phyloP scores from a whole-genome alignment of 768 basidiomycete species.

The Grammothele lineata region DNA sequence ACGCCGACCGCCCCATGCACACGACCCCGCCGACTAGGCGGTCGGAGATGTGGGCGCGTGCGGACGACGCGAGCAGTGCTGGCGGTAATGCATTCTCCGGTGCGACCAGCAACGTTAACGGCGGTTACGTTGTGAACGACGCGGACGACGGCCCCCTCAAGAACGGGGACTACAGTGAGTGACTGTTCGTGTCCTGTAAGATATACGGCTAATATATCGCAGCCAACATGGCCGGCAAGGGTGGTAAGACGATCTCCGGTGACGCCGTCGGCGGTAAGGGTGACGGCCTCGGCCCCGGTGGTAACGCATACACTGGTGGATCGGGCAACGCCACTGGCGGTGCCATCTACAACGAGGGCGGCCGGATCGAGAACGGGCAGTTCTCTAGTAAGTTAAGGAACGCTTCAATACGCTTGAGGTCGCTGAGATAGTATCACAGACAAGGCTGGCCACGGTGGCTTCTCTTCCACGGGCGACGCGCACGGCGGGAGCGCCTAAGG shows the following conservation, averaged over 20 bases:
- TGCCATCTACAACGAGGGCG: constrained; percentile 15
- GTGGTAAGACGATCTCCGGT: constrained; percentile 18
- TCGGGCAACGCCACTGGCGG: constrained; percentile 18
- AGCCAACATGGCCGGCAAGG: constrained; percentile 12
- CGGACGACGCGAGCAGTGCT: constrained; percentile 14
- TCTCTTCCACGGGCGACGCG: constrained; percentile 18
- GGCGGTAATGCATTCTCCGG: constrained; percentile 22
- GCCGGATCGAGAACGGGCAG: constrained; percentile 14
- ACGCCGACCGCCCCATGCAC: background rate
- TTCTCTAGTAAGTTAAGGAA: constrained; percentile 19
- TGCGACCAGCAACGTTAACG: constrained; percentile 13
- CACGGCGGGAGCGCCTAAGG: constrained; percentile 16
- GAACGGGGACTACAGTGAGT: constrained; percentile 15
- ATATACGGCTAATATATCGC: no score
- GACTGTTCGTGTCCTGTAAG: no score
- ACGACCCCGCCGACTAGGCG: no score
- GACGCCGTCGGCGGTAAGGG: constrained; percentile 20
- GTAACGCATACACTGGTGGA: constrained; percentile 22
- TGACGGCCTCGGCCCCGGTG: constrained; percentile 20
- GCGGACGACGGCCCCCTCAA: constrained; percentile 6
- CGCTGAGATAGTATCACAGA: background rate
- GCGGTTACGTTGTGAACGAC: constrained; percentile 16
- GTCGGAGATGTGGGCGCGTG: constrained; percentile 16
- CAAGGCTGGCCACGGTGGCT: constrained; percentile 16
- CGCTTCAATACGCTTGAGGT: no score